phyloP scores from a whole-genome alignment of 2,329 filamentous ascomycete genomes.

The Fusarium scirpi region DNA sequence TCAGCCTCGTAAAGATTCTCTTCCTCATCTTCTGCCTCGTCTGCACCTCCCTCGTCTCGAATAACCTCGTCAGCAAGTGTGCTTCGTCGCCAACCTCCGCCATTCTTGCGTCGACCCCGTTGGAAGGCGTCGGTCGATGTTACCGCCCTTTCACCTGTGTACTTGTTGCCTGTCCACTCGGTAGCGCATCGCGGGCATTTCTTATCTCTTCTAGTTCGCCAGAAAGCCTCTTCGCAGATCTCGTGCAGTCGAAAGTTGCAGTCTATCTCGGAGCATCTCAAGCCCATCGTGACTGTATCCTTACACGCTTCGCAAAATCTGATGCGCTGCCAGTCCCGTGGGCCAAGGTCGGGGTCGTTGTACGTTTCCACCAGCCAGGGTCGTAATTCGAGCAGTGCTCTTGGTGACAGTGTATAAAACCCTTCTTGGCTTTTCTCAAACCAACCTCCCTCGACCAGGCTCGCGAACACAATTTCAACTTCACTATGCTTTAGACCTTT shows the following conservation, averaged over 20 bases:
- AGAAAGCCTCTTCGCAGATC: constrained; percentile 79
- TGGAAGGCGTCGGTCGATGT: constrained; percentile 65
- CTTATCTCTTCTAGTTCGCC: constrained; percentile 71
- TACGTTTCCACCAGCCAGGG: constrained; percentile 90
- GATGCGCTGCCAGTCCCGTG: constrained; percentile 76
- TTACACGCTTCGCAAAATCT: constrained; percentile 90
- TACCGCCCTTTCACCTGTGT: constrained; percentile 68
- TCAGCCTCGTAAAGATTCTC: constrained; percentile 34
- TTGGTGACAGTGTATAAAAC: constrained; percentile 81
- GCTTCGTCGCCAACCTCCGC: constrained; percentile 48
- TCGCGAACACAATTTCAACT: constrained; percentile 77
- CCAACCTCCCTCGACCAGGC: constrained; percentile 84
- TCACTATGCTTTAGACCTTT: constrained; percentile 79
- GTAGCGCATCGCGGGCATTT: constrained; percentile 73
- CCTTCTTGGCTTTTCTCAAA: constrained; percentile 78
- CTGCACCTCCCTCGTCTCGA: constrained; percentile 46
- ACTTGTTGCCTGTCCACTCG: constrained; percentile 63
- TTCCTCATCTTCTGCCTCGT: constrained; percentile 43
- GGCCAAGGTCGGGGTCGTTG: constrained; percentile 76
- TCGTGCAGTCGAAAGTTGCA: constrained; percentile 82
- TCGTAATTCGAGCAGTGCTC: constrained; percentile 86
- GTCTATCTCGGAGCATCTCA: constrained; percentile 76
- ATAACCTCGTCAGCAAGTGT: constrained; percentile 53
- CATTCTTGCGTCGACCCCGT: constrained; percentile 54
- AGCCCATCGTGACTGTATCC: constrained; percentile 87